Evolutionary conservation across 2,329 filamentous ascomycete species (phyloP).

Genomic region (Pyricularia sp.): DNA sequence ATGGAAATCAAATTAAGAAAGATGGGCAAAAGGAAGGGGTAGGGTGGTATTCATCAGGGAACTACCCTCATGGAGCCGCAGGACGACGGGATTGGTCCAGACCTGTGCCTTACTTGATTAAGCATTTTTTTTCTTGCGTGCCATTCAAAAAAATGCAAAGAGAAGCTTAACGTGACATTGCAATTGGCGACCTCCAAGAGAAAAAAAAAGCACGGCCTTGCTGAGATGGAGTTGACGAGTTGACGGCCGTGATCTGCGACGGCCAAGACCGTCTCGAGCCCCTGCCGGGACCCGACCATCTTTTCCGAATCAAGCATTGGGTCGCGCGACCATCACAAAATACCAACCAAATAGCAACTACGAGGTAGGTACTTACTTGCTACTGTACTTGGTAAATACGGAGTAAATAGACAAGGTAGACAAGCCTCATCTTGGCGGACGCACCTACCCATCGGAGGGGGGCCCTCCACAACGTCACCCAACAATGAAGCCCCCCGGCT

Average conservation of each 20-base stretch:
- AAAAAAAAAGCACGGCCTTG: too few relatives aligned
- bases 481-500: neutral
- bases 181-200: neutral
- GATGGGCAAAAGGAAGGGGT: neutral
- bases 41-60: neutral
- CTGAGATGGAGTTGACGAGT: neutral
- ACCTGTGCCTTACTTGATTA: neutral
- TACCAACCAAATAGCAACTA: neutral
- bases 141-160: neutral
- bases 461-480: neutral
- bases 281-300: neutral
- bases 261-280: constrained; percentile 1
- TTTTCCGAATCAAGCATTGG: neutral
- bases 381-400: too few relatives aligned
- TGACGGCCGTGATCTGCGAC: neutral
- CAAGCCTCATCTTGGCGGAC: neutral
- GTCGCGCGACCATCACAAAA: neutral
- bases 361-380: too few relatives aligned
- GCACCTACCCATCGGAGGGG: neutral
- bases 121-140: too few relatives aligned
- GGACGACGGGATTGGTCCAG: neutral
- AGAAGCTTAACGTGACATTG: neutral
- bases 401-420: too few relatives aligned
- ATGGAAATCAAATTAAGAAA: neutral
- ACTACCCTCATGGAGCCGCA: neutral